Conservation (phyloP, 1,284 basidiomycete species). For the Ganoderma lingzhi region DNA sequence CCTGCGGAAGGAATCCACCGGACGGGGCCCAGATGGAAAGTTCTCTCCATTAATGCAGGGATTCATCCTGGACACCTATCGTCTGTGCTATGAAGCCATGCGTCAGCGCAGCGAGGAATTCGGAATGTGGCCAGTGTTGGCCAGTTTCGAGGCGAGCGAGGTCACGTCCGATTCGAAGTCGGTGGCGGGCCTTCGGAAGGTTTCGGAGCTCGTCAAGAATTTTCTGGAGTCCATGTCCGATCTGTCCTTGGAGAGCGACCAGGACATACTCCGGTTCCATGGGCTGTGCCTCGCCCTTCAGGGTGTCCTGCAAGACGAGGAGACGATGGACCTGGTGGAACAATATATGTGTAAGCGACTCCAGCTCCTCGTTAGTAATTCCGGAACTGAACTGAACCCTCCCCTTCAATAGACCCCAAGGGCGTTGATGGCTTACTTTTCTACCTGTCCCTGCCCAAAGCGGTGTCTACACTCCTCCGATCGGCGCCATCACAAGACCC, state of each 20-base stretch:
- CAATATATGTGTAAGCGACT: not conserved
- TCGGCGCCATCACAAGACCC: not conserved
- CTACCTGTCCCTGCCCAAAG: not conserved
- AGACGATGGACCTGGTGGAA: not conserved
- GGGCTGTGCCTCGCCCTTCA: not conserved
- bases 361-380: not conserved
- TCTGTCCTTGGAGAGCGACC: not conserved
- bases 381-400: not conserved
- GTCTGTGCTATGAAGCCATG: not conserved
- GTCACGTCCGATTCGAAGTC: no score
- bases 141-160: no score
- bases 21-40: no score
- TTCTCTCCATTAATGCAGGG: no score
- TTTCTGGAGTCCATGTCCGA: not conserved
- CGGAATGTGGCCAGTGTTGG: not conserved
- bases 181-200: no score
- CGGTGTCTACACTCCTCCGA: not conserved
- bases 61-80: no score
- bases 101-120: not conserved
- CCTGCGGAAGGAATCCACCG: no score
- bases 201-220: no score
- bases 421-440: not conserved
- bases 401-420: not conserved
- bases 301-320: not conserved
- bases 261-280: not conserved